These are phyloP conservation scores for Cerrena zonata DNA, from an alignment of 1,284 basidiomycete genomes.

Conservation along the genomic window DNA sequence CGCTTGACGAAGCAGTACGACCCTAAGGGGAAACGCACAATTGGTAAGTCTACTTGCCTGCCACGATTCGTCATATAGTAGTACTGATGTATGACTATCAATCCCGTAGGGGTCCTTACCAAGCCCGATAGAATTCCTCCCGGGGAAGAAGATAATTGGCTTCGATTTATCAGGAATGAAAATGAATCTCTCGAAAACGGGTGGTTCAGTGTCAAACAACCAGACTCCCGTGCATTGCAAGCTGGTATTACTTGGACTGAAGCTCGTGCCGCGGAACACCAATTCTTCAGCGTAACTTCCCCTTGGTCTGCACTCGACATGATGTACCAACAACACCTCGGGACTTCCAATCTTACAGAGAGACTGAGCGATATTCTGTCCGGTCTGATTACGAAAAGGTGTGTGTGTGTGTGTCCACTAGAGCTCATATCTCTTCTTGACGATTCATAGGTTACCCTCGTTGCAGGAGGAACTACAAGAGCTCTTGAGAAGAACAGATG, in stretches of 20 bases:
- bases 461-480: conserved; percentile 44
- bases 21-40: conserved; percentile 55
- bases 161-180: conserved; percentile 54
- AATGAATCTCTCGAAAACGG: conserved; percentile 50
- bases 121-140: conserved; percentile 65
- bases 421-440: background rate
- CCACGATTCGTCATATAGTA: conserved; percentile 2
- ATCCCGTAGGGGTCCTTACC: conserved; percentile 60
- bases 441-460: conserved; percentile 45
- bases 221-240: conserved; percentile 49
- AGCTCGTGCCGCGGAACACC: conserved; percentile 55
- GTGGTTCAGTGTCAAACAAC: conserved; percentile 74
- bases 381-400: conserved; percentile 28
- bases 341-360: conserved; percentile 48
- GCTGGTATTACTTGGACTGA: conserved; percentile 53
- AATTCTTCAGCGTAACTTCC: conserved; percentile 55
- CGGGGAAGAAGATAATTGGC: conserved; percentile 55
- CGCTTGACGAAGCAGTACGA: conserved; percentile 52
- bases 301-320: conserved; percentile 55
- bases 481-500: conserved; percentile 35
- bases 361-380: conserved; percentile 32
- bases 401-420: background rate
- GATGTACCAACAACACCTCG: conserved; percentile 44
- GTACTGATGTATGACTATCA: background rate
- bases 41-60: conserved; percentile 40